phyloP scores from a whole-genome alignment of 768 basidiomycete genomes.

The Agrocybe praecox region DNA sequence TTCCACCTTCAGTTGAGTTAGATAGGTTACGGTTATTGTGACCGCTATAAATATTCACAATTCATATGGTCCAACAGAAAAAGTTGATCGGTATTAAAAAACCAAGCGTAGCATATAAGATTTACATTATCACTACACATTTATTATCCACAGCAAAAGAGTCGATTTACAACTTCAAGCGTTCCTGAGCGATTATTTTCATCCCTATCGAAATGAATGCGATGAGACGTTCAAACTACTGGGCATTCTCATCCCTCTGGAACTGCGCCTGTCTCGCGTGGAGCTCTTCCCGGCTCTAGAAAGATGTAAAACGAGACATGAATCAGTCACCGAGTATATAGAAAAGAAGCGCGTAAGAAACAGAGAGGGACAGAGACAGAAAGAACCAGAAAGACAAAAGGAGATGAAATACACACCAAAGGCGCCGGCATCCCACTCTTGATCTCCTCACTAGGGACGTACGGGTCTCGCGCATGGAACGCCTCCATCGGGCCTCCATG shows the following conservation, averaged over 20 bases:
- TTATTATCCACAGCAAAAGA: too few species aligned
- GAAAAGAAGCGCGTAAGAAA: background rate
- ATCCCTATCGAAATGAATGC: too few species aligned
- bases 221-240: too few species aligned
- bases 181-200: too few species aligned
- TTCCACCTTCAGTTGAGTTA: too few species aligned
- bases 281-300: slow-evolving; percentile 55
- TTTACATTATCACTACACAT: too few species aligned
- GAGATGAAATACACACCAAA: slow-evolving; percentile 34
- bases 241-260: background rate
- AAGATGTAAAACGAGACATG: background rate
- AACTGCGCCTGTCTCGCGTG: slow-evolving; percentile 46
- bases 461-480: slow-evolving; percentile 53
- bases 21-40: too few species aligned
- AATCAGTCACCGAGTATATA: background rate
- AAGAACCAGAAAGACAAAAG: background rate
- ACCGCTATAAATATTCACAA: too few species aligned
- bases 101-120: too few species aligned
- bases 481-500: slow-evolving; percentile 41
- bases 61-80: too few species aligned
- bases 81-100: too few species aligned
- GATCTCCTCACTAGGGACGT: slow-evolving; percentile 47
- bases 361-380: background rate
- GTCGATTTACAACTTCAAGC: too few species aligned
- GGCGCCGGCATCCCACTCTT: slow-evolving; percentile 49